phyloP scores from a whole-genome alignment of 169 alveolate genomes.

The Eimeria necatrix region DNA sequence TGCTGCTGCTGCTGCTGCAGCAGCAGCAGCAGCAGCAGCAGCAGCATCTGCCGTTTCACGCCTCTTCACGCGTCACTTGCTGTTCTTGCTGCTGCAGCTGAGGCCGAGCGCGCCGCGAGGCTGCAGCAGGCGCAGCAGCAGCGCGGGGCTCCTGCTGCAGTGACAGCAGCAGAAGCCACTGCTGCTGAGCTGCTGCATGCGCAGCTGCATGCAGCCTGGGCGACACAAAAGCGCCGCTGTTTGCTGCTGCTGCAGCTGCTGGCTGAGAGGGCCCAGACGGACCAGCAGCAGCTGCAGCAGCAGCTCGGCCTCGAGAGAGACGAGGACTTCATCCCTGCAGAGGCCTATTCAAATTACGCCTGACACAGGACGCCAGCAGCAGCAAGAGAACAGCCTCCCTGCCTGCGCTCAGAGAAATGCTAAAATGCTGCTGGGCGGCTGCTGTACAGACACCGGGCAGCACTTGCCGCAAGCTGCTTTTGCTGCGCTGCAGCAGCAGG shows the following conservation, averaged over 20 bases:
- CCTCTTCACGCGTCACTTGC: neutral
- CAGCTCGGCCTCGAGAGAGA: conserved; percentile 73
- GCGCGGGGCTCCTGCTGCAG: conserved; percentile 10
- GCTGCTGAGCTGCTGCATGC: conserved; percentile 60
- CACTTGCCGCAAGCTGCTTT: no score
- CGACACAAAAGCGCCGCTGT: conserved; percentile 67
- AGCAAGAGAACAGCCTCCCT: neutral
- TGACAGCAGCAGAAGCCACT: conserved; percentile 62
- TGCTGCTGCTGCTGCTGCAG: neutral
- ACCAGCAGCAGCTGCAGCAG: conserved; percentile 44
- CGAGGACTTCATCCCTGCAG: conserved; percentile 77
- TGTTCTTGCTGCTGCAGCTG: neutral
- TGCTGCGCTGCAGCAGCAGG: neutral
- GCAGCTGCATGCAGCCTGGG: conserved; percentile 77
- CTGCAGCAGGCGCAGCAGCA: conserved; percentile 32
- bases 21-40: conserved; percentile 35
- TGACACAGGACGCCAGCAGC: neutral
- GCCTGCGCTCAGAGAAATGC: no score
- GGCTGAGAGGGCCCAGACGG: conserved; percentile 47
- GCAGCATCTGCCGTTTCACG: no score
- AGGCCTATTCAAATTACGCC: conserved; percentile 52
- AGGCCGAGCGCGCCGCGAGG: conserved; percentile 5
- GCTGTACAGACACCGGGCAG: no score
- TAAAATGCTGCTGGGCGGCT: no score
- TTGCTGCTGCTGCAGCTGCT: conserved; percentile 42